Evolutionary conservation across 768 basidiomycete genomes (phyloP).

Genomic region (Panaeolus cyanescens): DNA sequence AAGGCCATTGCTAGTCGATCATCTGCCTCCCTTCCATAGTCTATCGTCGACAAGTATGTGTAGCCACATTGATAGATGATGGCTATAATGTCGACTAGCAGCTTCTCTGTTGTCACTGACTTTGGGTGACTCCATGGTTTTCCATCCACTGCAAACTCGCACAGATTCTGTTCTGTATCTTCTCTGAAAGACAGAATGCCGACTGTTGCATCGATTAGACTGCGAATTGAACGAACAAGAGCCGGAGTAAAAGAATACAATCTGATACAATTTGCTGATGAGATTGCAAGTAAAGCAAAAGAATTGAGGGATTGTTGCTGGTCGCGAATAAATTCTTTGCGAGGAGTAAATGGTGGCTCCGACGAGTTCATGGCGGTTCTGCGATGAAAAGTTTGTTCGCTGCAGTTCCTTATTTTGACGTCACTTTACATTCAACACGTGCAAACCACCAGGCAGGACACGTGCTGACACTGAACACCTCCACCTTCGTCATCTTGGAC

Average conservation of each 20-base stretch:
- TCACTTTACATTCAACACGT: constrained; percentile 23
- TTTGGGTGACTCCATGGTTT: constrained; percentile 78
- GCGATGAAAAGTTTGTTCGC: constrained; percentile 3
- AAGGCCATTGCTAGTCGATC: constrained; percentile 74
- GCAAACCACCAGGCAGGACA: constrained; percentile 11
- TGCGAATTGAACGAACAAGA: constrained; percentile 54
- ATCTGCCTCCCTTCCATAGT: constrained; percentile 77
- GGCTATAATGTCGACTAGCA: constrained; percentile 66
- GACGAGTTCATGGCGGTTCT: constrained; percentile 29
- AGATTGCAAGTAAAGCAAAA: constrained; percentile 72
- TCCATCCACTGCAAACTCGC: constrained; percentile 65
- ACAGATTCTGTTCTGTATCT: constrained; percentile 56
- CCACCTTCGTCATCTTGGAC: neutral
- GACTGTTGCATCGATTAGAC: constrained; percentile 51
- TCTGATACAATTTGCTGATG: constrained; percentile 62
- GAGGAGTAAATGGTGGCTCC: constrained; percentile 59
- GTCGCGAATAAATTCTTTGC: constrained; percentile 74
- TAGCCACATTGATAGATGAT: constrained; percentile 66
- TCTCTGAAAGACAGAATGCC: constrained; percentile 51
- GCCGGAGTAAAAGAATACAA: constrained; percentile 68
- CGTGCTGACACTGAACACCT: constrained; percentile 9
- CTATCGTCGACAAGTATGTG: constrained; percentile 65
- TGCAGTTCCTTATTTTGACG: constrained; percentile 20
- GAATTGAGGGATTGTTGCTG: constrained; percentile 47
- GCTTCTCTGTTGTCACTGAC: constrained; percentile 63